Evolutionary conservation across 2,329 filamentous ascomycete genomes (phyloP).

Genomic region (Ophiostoma sp.): DNA sequence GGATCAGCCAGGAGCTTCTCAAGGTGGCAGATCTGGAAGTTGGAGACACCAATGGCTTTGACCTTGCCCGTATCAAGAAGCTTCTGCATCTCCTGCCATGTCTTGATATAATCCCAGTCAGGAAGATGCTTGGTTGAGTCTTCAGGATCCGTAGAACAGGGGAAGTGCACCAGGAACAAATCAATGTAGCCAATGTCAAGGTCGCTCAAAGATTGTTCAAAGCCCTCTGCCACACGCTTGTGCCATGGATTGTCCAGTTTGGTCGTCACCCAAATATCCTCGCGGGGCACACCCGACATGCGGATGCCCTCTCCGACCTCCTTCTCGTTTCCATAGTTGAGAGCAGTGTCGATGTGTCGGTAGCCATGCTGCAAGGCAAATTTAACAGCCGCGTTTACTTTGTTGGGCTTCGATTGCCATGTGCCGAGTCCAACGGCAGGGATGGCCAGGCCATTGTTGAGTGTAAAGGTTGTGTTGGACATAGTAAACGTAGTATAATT

Average conservation of each 20-base stretch:
- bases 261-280: constrained; percentile 26
- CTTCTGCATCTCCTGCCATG: constrained; percentile 26
- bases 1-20: constrained; percentile 39
- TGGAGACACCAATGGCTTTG: constrained; percentile 25
- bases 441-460: not conserved
- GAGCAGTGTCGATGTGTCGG: constrained; percentile 26
- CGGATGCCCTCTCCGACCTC: constrained; percentile 26
- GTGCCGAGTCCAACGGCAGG: not conserved
- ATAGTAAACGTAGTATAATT: not conserved
- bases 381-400: constrained; percentile 17
- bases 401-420: constrained; percentile 1
- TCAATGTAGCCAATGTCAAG: constrained; percentile 24
- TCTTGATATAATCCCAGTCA: constrained; percentile 23
- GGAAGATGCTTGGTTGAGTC: constrained; percentile 21
- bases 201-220: constrained; percentile 20
- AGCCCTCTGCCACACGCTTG: constrained; percentile 22
- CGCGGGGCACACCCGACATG: constrained; percentile 24
- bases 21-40: constrained; percentile 23
- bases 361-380: constrained; percentile 24
- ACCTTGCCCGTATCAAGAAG: constrained; percentile 23
- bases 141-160: constrained; percentile 11
- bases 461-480: not conserved
- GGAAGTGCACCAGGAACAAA: constrained; percentile 25
- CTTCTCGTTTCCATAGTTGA: constrained; percentile 25
- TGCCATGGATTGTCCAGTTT: constrained; percentile 27